Conservation (phyloP, 805 yeast species). For the Saturnispora hagleri region DNA sequence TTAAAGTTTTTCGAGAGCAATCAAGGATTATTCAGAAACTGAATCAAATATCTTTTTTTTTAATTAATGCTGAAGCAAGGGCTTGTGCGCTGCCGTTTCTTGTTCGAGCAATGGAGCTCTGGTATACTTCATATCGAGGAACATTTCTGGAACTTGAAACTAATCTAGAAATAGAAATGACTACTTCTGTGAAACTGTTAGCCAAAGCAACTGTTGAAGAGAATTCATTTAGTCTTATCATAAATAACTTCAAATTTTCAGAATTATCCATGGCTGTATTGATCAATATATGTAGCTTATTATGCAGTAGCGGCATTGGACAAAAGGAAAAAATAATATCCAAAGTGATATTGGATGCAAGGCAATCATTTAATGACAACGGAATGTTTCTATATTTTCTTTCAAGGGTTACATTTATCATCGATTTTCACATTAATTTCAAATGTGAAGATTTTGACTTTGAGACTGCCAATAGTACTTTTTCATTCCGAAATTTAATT, state of each 20-base stretch:
- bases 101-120: constrained; percentile 1
- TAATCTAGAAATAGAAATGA: neutral
- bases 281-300: constrained; percentile 16
- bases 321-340: constrained; percentile 20
- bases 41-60: constrained; percentile 1
- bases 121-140: constrained; percentile 1
- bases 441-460: constrained; percentile 14
- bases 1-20: neutral
- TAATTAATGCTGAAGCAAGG: neutral
- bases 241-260: constrained; percentile 7
- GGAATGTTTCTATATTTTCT: constrained; percentile 26
- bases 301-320: constrained; percentile 16
- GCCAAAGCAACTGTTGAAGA: constrained; percentile 3
- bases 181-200: constrained; percentile 4
- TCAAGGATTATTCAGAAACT: constrained; percentile 3
- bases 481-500: constrained; percentile 13
- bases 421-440: constrained; percentile 21
- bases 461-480: constrained; percentile 12
- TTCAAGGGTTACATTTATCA: constrained; percentile 19
- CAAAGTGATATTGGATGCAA: constrained; percentile 18
- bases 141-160: neutral
- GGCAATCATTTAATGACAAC: constrained; percentile 19
- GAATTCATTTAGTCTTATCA: neutral
- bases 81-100: constrained; percentile 1
- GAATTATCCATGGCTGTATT: constrained; percentile 3